Percentiles rank a stretch among this genome's conserved stretches.
Conservation (phyloP, 352 stramenopile genomes). For the Globisporangium splendens region DNA sequence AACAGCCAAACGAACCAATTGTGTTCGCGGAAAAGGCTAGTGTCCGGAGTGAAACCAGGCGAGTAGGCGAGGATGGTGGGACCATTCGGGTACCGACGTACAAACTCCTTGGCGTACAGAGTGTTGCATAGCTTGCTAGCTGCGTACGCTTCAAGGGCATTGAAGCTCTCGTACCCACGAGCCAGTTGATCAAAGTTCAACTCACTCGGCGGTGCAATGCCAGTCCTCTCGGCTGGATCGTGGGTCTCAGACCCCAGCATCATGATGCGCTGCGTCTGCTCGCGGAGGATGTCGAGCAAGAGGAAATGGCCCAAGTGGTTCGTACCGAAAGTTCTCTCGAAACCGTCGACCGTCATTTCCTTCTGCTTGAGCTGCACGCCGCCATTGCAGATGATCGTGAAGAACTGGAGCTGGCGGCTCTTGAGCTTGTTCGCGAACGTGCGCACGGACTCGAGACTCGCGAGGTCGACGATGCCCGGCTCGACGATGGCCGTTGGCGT, state of each 20-base stretch:
- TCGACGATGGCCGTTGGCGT: constrained; percentile 17
- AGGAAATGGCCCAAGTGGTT: constrained; percentile 47
- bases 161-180: constrained; percentile 15
- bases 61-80: constrained; percentile 22
- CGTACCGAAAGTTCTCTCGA: constrained; percentile 31
- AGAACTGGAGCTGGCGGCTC: constrained; percentile 16
- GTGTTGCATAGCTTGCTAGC: constrained; percentile 33
- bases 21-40: constrained; percentile 17
- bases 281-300: constrained; percentile 20
- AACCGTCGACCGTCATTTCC: constrained; percentile 25
- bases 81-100: constrained; percentile 20
- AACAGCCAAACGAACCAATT: constrained; percentile 7
- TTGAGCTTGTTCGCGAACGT: constrained; percentile 15
- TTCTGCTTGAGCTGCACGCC: constrained; percentile 22
- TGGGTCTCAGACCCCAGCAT: constrained; percentile 23
- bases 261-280: constrained; percentile 21
- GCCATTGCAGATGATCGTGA: constrained; percentile 40
- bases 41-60: constrained; percentile 21
- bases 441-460: constrained; percentile 25
- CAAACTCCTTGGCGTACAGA: constrained; percentile 20
- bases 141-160: constrained; percentile 19
- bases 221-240: constrained; percentile 23
- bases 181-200: constrained; percentile 23
- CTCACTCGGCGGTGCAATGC: constrained; percentile 15
- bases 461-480: constrained; percentile 26